These are phyloP conservation scores for Candida gorgasii DNA, from an alignment of 805 yeast species.

Conservation along the genomic window DNA sequence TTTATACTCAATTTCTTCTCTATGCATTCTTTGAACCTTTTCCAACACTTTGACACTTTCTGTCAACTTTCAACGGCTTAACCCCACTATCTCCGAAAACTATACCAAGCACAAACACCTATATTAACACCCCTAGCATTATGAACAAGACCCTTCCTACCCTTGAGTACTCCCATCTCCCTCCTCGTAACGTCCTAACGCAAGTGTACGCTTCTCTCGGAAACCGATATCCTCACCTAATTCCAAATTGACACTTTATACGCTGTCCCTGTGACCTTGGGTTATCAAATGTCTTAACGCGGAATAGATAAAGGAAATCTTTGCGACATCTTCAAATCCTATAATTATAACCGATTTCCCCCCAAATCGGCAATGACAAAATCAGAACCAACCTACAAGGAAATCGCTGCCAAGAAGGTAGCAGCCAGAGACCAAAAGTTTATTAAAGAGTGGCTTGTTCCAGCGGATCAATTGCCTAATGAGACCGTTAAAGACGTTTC, in stretches of 20 bases:
- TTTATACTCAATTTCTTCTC: no score
- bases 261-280: conserved; percentile 8
- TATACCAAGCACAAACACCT: no score
- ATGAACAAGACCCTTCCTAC: no score
- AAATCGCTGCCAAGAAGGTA: conserved; percentile 43
- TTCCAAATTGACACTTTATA: not conserved
- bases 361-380: conserved; percentile 7
- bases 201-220: conserved; percentile 5
- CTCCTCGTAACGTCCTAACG: no score
- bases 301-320: not conserved
- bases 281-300: conserved; percentile 3
- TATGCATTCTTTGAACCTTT: no score
- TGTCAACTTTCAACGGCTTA: no score
- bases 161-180: no score
- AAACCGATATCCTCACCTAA: conserved; percentile 3
- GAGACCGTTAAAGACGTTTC: conserved; percentile 35
- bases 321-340: not conserved
- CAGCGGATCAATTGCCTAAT: conserved; percentile 30
- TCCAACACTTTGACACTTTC: no score
- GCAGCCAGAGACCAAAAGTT: conserved; percentile 43
- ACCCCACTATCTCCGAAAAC: no score
- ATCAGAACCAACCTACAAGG: conserved; percentile 25
- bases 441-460: conserved; percentile 47
- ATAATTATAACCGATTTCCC: not conserved
- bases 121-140: no score